These are phyloP conservation scores for Fusarium buharicum DNA, from an alignment of 2,329 filamentous ascomycete genomes.

Conservation along the genomic window DNA sequence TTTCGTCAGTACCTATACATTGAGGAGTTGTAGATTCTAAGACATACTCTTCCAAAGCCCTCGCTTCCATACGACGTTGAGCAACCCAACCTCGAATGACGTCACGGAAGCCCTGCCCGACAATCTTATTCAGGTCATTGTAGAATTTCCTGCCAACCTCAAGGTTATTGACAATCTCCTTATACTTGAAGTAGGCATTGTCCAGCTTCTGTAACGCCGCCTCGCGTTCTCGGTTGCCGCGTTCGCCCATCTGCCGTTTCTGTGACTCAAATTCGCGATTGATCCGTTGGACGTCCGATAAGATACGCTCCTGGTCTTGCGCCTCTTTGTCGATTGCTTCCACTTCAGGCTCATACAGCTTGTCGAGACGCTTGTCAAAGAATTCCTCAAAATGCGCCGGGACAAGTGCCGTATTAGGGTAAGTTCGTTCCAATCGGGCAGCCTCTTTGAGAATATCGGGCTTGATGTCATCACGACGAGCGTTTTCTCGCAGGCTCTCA, in stretches of 20 bases:
- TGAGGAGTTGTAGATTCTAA: not conserved
- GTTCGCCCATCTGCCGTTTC: constrained; percentile 71
- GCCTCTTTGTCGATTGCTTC: constrained; percentile 76
- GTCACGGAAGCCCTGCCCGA: constrained; percentile 81
- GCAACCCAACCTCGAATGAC: constrained; percentile 80
- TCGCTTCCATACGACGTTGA: constrained; percentile 82
- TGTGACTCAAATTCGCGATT: constrained; percentile 82
- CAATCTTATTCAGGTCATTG: constrained; percentile 91
- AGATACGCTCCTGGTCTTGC: constrained; percentile 78
- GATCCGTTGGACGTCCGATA: constrained; percentile 75
- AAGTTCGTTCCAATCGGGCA: constrained; percentile 84
- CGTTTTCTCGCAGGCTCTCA: constrained; percentile 80
- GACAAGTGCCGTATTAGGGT: constrained; percentile 84
- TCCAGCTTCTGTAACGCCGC: constrained; percentile 87
- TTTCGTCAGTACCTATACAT: constrained; percentile 20
- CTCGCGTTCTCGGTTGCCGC: constrained; percentile 77
- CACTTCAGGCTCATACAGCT: constrained; percentile 80
- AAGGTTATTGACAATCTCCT: constrained; percentile 91
- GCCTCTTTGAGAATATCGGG: constrained; percentile 84
- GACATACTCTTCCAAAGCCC: constrained; percentile 77
- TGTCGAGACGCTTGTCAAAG: constrained; percentile 82
- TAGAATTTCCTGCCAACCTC: constrained; percentile 96
- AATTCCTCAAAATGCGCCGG: constrained; percentile 92
- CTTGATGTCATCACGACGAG: constrained; percentile 88
- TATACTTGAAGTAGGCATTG: constrained; percentile 94